Percentiles rank a stretch among this genome's conserved stretches.
These are phyloP conservation scores for Colletotrichum orchidophilum DNA, from an alignment of 2,329 filamentous ascomycete species.

Conservation along the genomic window DNA sequence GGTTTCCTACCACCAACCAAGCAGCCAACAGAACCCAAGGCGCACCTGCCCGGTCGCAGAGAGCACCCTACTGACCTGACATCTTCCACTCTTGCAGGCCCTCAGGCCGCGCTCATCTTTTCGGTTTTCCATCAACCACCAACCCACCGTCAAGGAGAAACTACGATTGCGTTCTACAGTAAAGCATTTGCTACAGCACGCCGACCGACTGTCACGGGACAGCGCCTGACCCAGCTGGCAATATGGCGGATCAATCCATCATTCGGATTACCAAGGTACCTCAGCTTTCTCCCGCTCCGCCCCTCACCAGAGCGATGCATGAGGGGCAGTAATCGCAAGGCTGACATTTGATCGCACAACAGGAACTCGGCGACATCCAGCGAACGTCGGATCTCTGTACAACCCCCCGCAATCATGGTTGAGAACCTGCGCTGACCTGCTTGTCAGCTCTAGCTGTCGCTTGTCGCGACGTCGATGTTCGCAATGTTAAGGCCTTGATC, in stretches of 20 bases:
- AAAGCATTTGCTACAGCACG: neutral
- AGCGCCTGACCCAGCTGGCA: conserved; percentile 35
- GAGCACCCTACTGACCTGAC: conserved; percentile 5
- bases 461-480: conserved; percentile 87
- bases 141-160: neutral
- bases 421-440: conserved; percentile 17
- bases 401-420: conserved; percentile 39
- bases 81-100: conserved; percentile 20
- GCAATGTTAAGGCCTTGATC: conserved; percentile 86
- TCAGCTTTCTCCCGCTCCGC: conserved; percentile 33
- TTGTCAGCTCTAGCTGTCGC: conserved; percentile 81
- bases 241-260: conserved; percentile 85
- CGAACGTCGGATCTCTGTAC: conserved; percentile 84
- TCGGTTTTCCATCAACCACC: neutral
- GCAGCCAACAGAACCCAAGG: conserved; percentile 12
- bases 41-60: conserved; percentile 12
- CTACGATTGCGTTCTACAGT: neutral
- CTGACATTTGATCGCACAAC: conserved; percentile 14
- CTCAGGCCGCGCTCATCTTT: conserved; percentile 10
- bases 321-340: conserved; percentile 13
- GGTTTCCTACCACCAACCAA: neutral
- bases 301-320: neutral
- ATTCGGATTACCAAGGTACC: conserved; percentile 85
- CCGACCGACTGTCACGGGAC: neutral
- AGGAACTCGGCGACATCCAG: conserved; percentile 90